Percentiles rank a stretch among this genome's conserved stretches.
These are phyloP conservation scores for Corylus heterophylla DNA, from an alignment of 306 rosid species.

Conservation along the genomic window DNA sequence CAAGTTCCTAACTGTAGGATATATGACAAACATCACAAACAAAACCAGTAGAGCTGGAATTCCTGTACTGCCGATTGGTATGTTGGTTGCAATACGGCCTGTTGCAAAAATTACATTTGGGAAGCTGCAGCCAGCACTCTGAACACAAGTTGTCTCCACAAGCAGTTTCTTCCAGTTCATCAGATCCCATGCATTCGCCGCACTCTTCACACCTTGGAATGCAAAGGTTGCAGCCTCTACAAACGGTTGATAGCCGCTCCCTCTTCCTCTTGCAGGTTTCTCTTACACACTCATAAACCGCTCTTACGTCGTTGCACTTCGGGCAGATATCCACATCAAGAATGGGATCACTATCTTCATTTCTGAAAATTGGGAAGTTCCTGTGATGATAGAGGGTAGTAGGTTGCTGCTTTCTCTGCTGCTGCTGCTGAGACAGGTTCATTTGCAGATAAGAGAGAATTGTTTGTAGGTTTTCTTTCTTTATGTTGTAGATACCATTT, in stretches of 20 bases:
- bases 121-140: constrained; percentile 72
- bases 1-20: constrained; percentile 29
- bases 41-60: constrained; percentile 40
- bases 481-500: constrained; percentile 61
- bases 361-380: constrained; percentile 13
- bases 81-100: constrained; percentile 77
- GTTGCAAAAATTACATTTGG: constrained; percentile 80
- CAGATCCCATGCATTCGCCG: constrained; percentile 50
- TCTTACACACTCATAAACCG: constrained; percentile 67
- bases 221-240: constrained; percentile 70
- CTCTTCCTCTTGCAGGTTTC: constrained; percentile 44
- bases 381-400: constrained; percentile 33
- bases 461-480: constrained; percentile 55
- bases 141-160: constrained; percentile 62
- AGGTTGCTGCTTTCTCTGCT: constrained; percentile 35
- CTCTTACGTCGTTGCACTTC: constrained; percentile 51
- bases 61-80: constrained; percentile 26
- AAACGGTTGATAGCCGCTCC: constrained; percentile 24
- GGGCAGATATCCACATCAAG: constrained; percentile 73
- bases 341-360: constrained; percentile 15
- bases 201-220: constrained; percentile 80
- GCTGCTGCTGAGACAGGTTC: constrained; percentile 23
- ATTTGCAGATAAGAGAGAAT: constrained; percentile 36
- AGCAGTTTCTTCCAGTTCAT: constrained; percentile 54
- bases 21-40: constrained; percentile 58